Percentiles rank a stretch among this genome's conserved stretches.
Evolutionary conservation across 2,329 filamentous ascomycete genomes (phyloP).

Genomic region (Cladosporium austrohemisphaericum): DNA sequence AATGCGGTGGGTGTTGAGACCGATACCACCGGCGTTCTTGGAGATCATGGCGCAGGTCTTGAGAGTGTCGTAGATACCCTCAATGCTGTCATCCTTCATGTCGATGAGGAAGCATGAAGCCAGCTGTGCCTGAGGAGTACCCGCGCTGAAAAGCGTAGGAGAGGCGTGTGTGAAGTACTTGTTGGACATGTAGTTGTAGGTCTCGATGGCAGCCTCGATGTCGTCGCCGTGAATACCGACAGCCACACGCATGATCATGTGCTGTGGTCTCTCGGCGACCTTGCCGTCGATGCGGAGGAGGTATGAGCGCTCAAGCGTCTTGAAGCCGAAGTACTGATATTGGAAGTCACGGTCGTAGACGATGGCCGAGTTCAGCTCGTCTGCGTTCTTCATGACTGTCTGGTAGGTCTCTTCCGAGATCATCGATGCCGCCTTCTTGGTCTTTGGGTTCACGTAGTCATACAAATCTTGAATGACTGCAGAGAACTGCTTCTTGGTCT

Average conservation of each 20-base stretch:
- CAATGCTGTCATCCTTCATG: slow-evolving; percentile 99
- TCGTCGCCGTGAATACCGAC: slow-evolving; percentile 95
- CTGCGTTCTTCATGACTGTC: slow-evolving; percentile 90
- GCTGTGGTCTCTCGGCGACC: slow-evolving; percentile 94
- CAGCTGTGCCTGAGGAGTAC: slow-evolving; percentile 88
- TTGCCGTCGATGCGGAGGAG: slow-evolving; percentile 93
- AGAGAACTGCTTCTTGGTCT: slow-evolving; percentile 99
- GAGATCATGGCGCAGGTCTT: slow-evolving; percentile 99
- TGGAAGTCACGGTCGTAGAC: slow-evolving; percentile 99
- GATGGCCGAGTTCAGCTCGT: slow-evolving; percentile 97
- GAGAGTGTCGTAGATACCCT: slow-evolving; percentile 97
- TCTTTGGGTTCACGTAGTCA: slow-evolving; percentile 95
- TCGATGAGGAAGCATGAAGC: slow-evolving; percentile 98
- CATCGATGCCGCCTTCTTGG: slow-evolving; percentile 80
- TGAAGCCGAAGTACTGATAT: slow-evolving; percentile 99
- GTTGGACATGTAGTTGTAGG: slow-evolving; percentile 97
- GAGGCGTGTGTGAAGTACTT: slow-evolving; percentile 99
- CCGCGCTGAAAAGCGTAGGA: slow-evolving; percentile 95
- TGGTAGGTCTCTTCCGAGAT: slow-evolving; percentile 89
- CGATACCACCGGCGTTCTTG: slow-evolving; percentile 98
- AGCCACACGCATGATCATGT: slow-evolving; percentile 99
- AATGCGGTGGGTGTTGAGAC: slow-evolving; percentile 93
- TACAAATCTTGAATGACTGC: slow-evolving; percentile 88
- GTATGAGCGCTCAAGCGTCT: slow-evolving; percentile 96
- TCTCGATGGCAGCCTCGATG: slow-evolving; percentile 91